Evolutionary conservation across 2,329 filamentous ascomycete genomes (phyloP).

Genomic region (Blastomyces emzantsi): DNA sequence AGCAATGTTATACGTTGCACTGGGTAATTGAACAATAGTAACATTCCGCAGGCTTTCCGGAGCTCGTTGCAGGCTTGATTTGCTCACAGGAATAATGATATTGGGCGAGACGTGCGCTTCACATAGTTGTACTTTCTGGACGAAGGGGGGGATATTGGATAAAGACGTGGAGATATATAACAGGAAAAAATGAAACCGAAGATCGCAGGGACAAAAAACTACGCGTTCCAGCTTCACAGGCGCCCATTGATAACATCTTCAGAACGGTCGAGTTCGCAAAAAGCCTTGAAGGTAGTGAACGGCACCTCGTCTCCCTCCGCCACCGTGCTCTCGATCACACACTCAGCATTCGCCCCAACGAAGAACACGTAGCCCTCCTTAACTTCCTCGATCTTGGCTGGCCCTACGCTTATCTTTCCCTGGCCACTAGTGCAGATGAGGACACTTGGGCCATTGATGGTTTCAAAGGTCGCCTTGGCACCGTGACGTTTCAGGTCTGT

Average conservation of each 20-base stretch:
- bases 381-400: constrained; percentile 61
- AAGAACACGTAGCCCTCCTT: constrained; percentile 69
- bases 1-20: background rate
- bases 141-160: background rate
- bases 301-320: constrained; percentile 47
- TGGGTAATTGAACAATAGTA: background rate
- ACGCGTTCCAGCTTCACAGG: constrained; percentile 16
- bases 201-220: background rate
- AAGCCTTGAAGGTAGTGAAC: constrained; percentile 86
- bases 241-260: constrained; percentile 31
- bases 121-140: too few relatives aligned
- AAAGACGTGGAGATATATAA: background rate
- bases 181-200: background rate
- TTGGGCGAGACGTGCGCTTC: background rate
- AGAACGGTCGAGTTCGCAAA: constrained; percentile 66
- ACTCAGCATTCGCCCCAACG: constrained; percentile 78
- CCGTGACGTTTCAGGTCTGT: constrained; percentile 60
- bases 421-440: constrained; percentile 79
- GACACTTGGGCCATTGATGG: constrained; percentile 80
- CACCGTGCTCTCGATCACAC: constrained; percentile 60
- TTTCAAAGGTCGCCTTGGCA: constrained; percentile 80
- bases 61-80: background rate
- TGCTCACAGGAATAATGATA: too few relatives aligned
- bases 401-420: constrained; percentile 76
- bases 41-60: background rate